These are phyloP conservation scores for Podospora didyma DNA, from an alignment of 495 filamentous ascomycete genomes.

Conservation along the genomic window DNA sequence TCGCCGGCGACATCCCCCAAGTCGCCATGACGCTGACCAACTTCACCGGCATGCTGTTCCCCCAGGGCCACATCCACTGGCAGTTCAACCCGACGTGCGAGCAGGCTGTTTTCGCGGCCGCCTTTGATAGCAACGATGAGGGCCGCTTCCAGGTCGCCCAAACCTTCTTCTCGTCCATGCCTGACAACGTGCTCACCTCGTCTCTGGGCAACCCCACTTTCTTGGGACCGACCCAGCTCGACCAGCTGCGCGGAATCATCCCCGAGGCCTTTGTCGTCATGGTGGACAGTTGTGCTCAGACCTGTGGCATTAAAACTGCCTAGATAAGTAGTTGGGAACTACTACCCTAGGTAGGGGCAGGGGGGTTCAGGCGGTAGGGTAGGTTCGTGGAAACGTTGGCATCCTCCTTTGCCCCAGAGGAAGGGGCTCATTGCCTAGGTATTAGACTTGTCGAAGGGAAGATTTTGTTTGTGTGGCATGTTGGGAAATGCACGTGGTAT, in stretches of 20 bases:
- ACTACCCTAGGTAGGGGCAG: not conserved
- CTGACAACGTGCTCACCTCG: slow-evolving; percentile 40
- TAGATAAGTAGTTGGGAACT: not conserved
- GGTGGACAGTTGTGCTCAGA: slow-evolving; percentile 42
- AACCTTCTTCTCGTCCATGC: slow-evolving; percentile 45
- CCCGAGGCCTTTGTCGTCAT: slow-evolving; percentile 43
- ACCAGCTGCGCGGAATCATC: slow-evolving; percentile 38
- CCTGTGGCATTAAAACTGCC: slow-evolving; percentile 26
- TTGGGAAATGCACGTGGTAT: not conserved
- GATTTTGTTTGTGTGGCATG: not conserved
- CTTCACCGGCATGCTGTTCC: slow-evolving; percentile 39
- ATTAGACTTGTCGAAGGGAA: not conserved
- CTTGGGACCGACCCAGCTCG: slow-evolving; percentile 42
- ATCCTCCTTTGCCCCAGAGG: not conserved
- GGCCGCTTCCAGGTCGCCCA: slow-evolving; percentile 45
- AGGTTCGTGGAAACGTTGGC: not conserved
- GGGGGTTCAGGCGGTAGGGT: not conserved
- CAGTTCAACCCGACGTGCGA: slow-evolving; percentile 52
- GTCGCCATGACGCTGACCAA: slow-evolving; percentile 42
- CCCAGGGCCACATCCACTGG: slow-evolving; percentile 37
- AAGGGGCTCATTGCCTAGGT: not conserved
- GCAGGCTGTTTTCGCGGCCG: slow-evolving; percentile 44
- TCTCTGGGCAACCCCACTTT: slow-evolving; percentile 30
- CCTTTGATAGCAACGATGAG: slow-evolving; percentile 46
- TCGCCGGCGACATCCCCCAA: slow-evolving; percentile 17